These are phyloP conservation scores for Zea luxurians DNA, from an alignment of 176 grass and related monocot species.

Conservation along the genomic window DNA sequence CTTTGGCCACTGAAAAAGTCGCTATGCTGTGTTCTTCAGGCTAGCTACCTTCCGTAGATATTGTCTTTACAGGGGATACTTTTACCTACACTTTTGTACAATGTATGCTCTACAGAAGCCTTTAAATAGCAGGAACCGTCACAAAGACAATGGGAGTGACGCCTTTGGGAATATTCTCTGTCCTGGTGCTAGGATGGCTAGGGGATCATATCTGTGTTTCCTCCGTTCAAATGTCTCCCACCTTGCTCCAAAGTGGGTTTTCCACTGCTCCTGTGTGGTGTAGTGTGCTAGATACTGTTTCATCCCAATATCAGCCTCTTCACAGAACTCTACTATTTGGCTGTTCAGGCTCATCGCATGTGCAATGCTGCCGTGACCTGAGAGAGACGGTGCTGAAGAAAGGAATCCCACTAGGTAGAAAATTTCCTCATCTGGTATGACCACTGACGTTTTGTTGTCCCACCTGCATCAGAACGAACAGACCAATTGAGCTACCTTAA, in stretches of 20 bases:
- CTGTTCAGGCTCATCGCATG: conserved; percentile 71
- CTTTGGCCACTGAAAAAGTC: conserved; percentile 21
- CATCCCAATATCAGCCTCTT: conserved; percentile 51
- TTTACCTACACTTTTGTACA: conserved; percentile 57
- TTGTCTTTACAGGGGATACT: conserved; percentile 49
- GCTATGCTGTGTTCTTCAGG: conserved; percentile 37
- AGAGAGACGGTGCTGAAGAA: conserved; percentile 60
- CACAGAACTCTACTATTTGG: conserved; percentile 71
- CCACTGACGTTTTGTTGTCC: conserved; percentile 81
- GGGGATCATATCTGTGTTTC: conserved; percentile 79
- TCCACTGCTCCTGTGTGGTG: conserved; percentile 78
- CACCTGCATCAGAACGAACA: conserved; percentile 55
- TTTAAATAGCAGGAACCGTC: conserved; percentile 34
- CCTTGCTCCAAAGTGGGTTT: conserved; percentile 82
- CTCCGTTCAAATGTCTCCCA: conserved; percentile 89
- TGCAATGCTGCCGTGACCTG: conserved; percentile 51
- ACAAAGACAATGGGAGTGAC: conserved; percentile 52
- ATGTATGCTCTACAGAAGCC: conserved; percentile 46
- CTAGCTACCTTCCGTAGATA: conserved; percentile 27
- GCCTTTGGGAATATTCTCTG: conserved; percentile 82
- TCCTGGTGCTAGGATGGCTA: conserved; percentile 87
- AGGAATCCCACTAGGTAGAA: conserved; percentile 95
- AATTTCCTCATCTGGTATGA: conserved; percentile 82
- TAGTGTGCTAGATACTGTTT: conserved; percentile 93
- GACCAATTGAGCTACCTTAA: conserved; percentile 25